Conservation (phyloP, 176 grass and related monocot genomes). For the Alloteropsis semialata region DNA sequence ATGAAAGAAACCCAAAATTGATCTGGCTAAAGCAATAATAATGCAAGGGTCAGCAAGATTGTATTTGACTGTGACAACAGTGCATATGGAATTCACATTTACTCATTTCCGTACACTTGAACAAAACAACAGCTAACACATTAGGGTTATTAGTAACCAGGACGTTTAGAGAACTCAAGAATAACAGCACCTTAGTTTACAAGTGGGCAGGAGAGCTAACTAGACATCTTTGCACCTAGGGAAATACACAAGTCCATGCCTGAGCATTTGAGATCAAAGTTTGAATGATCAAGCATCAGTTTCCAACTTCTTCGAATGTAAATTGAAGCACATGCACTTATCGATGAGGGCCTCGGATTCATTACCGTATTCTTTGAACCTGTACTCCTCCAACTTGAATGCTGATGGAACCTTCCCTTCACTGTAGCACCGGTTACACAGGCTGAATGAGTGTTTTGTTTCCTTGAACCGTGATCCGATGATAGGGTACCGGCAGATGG, state of each 20-base stretch:
- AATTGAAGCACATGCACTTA: conserved; percentile 85
- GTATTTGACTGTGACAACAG: conserved; percentile 27
- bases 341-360: conserved; percentile 77
- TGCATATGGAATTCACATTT: conserved; percentile 41
- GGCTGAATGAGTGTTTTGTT: conserved; percentile 76
- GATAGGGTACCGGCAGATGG: conserved; percentile 83
- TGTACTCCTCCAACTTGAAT: conserved; percentile 89
- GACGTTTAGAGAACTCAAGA: conserved; percentile 28
- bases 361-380: conserved; percentile 86
- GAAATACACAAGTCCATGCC: conserved; percentile 40
- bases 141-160: conserved; percentile 7
- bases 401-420: conserved; percentile 95
- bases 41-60: conserved; percentile 8
- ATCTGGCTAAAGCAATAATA: not conserved
- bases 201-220: conserved; percentile 42
- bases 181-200: conserved; percentile 54
- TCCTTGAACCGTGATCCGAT: conserved; percentile 94
- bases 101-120: conserved; percentile 29
- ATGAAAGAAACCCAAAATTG: not conserved
- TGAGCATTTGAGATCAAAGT: not conserved
- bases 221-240: conserved; percentile 51
- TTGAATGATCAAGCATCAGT: conserved; percentile 57
- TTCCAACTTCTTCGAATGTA: conserved; percentile 59
- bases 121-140: conserved; percentile 27
- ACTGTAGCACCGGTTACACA: conserved; percentile 91